Conservation (phyloP, 768 basidiomycete species). For the Dacryopinax primogenitus region DNA sequence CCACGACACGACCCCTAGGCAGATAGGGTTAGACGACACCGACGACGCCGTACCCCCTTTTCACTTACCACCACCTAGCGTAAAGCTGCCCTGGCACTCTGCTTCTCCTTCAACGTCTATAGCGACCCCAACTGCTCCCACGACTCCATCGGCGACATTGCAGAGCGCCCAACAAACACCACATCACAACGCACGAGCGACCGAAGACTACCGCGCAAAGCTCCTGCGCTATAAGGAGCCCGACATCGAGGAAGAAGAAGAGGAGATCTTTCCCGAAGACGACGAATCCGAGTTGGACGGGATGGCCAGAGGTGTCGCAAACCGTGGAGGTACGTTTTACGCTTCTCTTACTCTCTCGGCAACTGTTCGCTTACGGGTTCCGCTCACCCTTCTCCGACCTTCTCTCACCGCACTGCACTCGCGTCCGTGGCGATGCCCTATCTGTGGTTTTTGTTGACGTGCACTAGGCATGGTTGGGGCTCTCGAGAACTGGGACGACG, state of each 20-base stretch:
- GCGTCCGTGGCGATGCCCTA: no score
- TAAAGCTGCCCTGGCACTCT: no score
- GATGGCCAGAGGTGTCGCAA: neutral
- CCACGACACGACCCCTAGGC: neutral
- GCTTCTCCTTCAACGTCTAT: no score
- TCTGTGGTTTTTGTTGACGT: no score
- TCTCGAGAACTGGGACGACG: constrained; percentile 9
- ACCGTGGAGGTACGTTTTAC: neutral
- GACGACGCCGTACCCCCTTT: neutral
- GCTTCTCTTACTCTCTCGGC: neutral
- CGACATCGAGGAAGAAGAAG: neutral
- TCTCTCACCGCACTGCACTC: neutral
- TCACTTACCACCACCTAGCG: neutral
- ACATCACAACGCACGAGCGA: neutral
- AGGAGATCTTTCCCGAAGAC: neutral
- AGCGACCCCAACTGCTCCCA: no score
- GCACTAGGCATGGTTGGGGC: neutral
- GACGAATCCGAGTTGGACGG: neutral
- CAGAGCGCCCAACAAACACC: neutral
- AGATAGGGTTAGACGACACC: neutral
- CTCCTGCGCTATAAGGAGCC: constrained; percentile 8
- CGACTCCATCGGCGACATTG: neutral
- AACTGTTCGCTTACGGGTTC: neutral
- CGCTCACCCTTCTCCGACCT: neutral
- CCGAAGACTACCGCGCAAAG: constrained; percentile 5